Evolutionary conservation across 805 yeast genomes (phyloP).

Genomic region (Candida patagonica): DNA sequence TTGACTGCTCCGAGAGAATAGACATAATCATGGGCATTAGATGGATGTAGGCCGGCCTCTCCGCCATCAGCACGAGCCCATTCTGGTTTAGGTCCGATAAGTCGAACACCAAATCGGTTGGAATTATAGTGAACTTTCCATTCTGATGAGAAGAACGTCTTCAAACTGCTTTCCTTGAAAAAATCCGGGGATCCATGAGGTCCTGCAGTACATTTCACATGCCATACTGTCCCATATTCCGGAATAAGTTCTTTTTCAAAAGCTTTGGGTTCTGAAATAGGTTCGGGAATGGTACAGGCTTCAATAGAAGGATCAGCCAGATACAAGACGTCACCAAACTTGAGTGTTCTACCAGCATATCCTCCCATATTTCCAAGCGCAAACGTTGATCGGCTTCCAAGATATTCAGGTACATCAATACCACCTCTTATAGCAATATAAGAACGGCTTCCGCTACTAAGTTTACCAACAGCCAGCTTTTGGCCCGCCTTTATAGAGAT

Average conservation of each 20-base stretch:
- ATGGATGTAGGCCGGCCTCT: slow-evolving; percentile 95
- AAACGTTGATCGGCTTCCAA: slow-evolving; percentile 94
- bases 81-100: slow-evolving; percentile 84
- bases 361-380: slow-evolving; percentile 91
- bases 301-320: slow-evolving; percentile 67
- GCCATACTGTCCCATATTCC: slow-evolving; percentile 47
- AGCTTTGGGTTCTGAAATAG: slow-evolving; percentile 52
- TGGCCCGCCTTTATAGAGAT: slow-evolving; percentile 64
- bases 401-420: slow-evolving; percentile 84
- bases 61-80: slow-evolving; percentile 98
- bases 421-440: slow-evolving; percentile 90
- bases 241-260: slow-evolving; percentile 53
- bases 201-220: slow-evolving; percentile 89
- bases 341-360: slow-evolving; percentile 82
- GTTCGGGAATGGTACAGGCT: slow-evolving; percentile 62
- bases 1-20: slow-evolving; percentile 94
- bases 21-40: slow-evolving; percentile 97
- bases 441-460: slow-evolving; percentile 76
- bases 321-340: slow-evolving; percentile 85
- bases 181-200: slow-evolving; percentile 98
- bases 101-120: slow-evolving; percentile 90
- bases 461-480: slow-evolving; percentile 69
- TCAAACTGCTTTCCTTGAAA: slow-evolving; percentile 65
- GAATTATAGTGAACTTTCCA: slow-evolving; percentile 98
- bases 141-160: slow-evolving; percentile 60